Base-by-base conservation (phyloP, 2,329 filamentous ascomycete genomes). In the Diaporthe citrichinensis region DNA sequence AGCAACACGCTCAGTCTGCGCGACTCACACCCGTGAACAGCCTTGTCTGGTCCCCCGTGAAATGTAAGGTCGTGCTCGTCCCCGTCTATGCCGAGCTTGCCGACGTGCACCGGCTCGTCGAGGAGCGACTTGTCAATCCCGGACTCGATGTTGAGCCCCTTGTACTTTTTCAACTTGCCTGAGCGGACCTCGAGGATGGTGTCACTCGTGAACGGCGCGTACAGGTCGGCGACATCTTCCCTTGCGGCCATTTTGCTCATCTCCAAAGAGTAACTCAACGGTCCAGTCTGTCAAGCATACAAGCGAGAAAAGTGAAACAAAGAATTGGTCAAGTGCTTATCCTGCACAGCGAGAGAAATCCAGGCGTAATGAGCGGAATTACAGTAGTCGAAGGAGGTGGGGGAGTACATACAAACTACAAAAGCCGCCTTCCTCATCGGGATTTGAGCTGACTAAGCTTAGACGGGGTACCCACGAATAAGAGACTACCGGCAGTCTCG, bases 41-140 rank as follows among this genome's bases (percentile, higher is more conserved):
- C 92, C 81, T 93, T 93, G 76, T 94, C 92, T 0, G 84, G 81
- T 0, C 91, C 91, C 9, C 91, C 91, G 75, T 93, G 92, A 71
- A 91, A 90, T 0, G 87, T 89, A 36, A 86, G 88, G 72, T 92
- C 90, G 74, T 93, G 91, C 79, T 93, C 90, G 76, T 93, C 92
- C 7, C 84, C 87, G 23, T 88, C 86, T 20, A 92, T 86, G 0
- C 92, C 92, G 3, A 87, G 78, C 28, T 82, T 84, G 2, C 81
- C 84, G 49, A 92, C 85, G 4, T 84, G 81, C 4, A 91, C 83
- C 0, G 86, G 86, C 0, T 84, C 87, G 2, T 82, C 44, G 9
- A 87, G 84, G 2, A 85, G 72, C 0, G 78, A 79, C 79, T 92
- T 92, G 82, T 90, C 87, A 76, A 93, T 93, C 1, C 89, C 91